Evolutionary conservation across 495 filamentous ascomycete genomes (phyloP).

Genomic region (Penicillium coprophilum): DNA sequence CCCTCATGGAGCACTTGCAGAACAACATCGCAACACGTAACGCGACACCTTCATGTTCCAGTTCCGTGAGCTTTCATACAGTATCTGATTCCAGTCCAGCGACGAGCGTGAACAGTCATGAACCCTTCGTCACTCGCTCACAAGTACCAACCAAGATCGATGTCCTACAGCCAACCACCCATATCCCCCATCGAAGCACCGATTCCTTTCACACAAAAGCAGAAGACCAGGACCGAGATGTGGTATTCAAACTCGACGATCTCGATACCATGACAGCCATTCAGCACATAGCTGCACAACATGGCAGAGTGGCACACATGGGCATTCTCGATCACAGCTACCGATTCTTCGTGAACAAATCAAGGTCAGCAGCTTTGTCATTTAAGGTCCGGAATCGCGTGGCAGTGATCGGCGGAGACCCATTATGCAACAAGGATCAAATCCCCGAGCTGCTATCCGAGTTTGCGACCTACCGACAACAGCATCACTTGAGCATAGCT

Average conservation of each 20-base stretch:
- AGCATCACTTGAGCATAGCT: conserved; percentile 31
- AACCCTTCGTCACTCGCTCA: conserved; percentile 1
- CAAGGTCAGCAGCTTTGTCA: conserved; percentile 35
- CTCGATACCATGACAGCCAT: conserved; percentile 33
- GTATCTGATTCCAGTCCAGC: conserved; percentile 11
- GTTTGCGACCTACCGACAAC: conserved; percentile 36
- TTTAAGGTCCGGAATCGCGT: conserved; percentile 41
- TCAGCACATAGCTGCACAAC: conserved; percentile 28
- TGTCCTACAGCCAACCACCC: not conserved
- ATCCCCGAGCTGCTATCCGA: conserved; percentile 34
- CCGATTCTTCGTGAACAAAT: conserved; percentile 40
- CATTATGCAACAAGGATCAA: conserved; percentile 30
- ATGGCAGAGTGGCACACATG: conserved; percentile 46
- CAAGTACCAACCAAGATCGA: not conserved
- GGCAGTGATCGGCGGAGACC: conserved; percentile 43
- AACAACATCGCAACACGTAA: conserved; percentile 6
- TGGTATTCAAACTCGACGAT: conserved; percentile 30
- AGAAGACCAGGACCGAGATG: conserved; percentile 5
- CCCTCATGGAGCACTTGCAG: conserved; percentile 25
- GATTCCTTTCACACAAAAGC: conserved; percentile 1
- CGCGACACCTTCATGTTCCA: conserved; percentile 15
- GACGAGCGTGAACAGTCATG: conserved; percentile 19
- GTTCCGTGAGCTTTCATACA: conserved; percentile 19
- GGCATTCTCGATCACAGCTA: conserved; percentile 47
- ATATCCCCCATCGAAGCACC: no score